phyloP scores from a whole-genome alignment of 2,329 filamentous ascomycete genomes.

The Fusarium annulatum region DNA sequence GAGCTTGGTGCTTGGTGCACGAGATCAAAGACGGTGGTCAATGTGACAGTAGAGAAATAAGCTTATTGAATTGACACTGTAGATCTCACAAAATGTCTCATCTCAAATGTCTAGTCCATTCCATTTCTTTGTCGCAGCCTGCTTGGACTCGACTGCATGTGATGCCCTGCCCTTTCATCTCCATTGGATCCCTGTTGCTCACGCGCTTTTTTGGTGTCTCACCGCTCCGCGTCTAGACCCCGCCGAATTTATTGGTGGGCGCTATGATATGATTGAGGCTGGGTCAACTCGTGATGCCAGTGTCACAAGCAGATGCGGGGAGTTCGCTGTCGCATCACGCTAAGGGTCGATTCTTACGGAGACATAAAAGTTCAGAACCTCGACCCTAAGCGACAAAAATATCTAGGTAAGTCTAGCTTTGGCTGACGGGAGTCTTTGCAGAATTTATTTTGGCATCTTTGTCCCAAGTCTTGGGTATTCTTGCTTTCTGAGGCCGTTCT shows the following conservation, averaged over 20 bases:
- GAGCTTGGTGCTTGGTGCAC: not conserved
- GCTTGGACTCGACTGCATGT: not conserved
- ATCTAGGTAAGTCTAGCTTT: too few species aligned
- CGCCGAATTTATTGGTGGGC: not conserved
- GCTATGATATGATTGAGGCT: conserved; percentile 5
- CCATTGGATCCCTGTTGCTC: conserved; percentile 12
- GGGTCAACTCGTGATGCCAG: conserved; percentile 5
- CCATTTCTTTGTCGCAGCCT: not conserved
- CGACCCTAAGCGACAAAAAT: fast-evolving
- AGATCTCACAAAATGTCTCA: not conserved
- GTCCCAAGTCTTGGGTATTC: fast-evolving
- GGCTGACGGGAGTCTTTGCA: too few species aligned
- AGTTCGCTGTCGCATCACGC: not conserved
- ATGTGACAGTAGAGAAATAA: not conserved
- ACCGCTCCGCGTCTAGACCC: conserved; percentile 19
- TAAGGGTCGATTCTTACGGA: too few species aligned
- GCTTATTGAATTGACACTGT: not conserved
- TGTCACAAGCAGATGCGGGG: conserved; percentile 2
- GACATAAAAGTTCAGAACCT: too few species aligned
- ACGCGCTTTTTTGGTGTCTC: conserved; percentile 32
- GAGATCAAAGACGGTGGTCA: not conserved
- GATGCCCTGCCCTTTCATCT: not conserved
- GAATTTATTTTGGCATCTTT: too few species aligned
- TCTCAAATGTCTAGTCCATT: not conserved
- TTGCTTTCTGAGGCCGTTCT: not conserved